Base-by-base conservation (phyloP, 495 filamentous ascomycete genomes). In the Aspergillus ellipticus region DNA sequence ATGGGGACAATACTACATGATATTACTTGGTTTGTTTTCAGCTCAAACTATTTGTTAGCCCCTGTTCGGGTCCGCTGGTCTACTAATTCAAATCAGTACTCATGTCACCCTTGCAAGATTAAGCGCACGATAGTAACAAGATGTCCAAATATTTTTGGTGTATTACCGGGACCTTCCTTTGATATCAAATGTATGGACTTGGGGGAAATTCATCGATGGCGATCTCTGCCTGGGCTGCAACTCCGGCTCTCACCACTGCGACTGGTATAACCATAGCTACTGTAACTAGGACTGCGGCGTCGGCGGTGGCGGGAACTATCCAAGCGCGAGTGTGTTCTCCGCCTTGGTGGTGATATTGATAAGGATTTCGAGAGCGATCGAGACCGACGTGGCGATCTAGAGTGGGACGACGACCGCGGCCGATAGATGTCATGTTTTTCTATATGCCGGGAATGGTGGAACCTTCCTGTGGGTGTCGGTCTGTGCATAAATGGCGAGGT, bases 271-370 rank as follows among this genome's bases (percentile, higher is more conserved):
- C 71, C 75, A 60, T 79, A 81, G 62, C 76, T 81, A 50, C 74
- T 77, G 64, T 82, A 82, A 55, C 79, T 82, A 17, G 79, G 78
- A 61, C 78, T 81, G 52, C 79, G 71, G 21, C 79, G 79, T 37
- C 76, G 68, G 39, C 70, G 69, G 21, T 67, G 66, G 20, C 69
- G 66, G 9, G 66, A 55, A 41, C 66, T 72, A 41, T 72, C 68
- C 49, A 63, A 58, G 4, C 66, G 66, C 15, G 60, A 54, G 31
- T 62, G 68, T 15, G 55, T 60, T 51, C 67, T 61, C 51, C 69
- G 71, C 31, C 66, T 66, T 49, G 62, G 56, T 37, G 72, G 70
- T 1, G 75, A 70, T 9, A 64, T 58, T 28, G 69, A 72, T 8
- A 55, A 57, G 42, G 68, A 62, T 29, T 51, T 51, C 1, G 59